Conservation (phyloP, 306 rosid species). For the Citrullus colocynthis region DNA sequence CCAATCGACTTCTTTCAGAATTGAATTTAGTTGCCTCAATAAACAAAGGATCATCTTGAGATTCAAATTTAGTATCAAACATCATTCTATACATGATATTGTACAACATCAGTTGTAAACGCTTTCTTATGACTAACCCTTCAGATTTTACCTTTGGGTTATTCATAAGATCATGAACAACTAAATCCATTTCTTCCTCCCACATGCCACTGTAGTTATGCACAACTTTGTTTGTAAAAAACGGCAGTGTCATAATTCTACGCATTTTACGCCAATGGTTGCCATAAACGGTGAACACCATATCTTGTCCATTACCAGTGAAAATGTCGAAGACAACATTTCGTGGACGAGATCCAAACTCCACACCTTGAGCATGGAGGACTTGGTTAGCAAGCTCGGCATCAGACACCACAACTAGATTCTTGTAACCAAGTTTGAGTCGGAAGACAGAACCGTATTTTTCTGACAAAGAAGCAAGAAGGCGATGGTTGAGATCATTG, state of each 20-base stretch:
- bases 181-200: constrained; percentile 73
- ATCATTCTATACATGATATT: constrained; percentile 81
- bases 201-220: constrained; percentile 56
- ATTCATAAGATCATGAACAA: constrained; percentile 35
- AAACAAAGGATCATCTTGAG: constrained; percentile 71
- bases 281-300: constrained; percentile 67
- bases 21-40: constrained; percentile 58
- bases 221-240: constrained; percentile 81
- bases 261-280: constrained; percentile 92
- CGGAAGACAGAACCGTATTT: constrained; percentile 47
- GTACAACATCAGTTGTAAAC: constrained; percentile 61
- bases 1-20: constrained; percentile 68
- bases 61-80: constrained; percentile 71
- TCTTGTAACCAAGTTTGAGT: constrained; percentile 64
- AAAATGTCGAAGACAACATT: constrained; percentile 70
- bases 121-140: constrained; percentile 55
- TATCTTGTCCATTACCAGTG: constrained; percentile 78
- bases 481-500: constrained; percentile 64
- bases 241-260: constrained; percentile 65
- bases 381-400: constrained; percentile 56
- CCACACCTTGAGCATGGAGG: constrained; percentile 69
- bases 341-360: constrained; percentile 63
- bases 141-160: constrained; percentile 23
- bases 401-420: constrained; percentile 54
- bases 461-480: constrained; percentile 49